Percentiles rank a stretch among this genome's conserved stretches.
Evolutionary conservation across 805 yeast species (phyloP).

Genomic region (Nakazawaea pomicola): DNA sequence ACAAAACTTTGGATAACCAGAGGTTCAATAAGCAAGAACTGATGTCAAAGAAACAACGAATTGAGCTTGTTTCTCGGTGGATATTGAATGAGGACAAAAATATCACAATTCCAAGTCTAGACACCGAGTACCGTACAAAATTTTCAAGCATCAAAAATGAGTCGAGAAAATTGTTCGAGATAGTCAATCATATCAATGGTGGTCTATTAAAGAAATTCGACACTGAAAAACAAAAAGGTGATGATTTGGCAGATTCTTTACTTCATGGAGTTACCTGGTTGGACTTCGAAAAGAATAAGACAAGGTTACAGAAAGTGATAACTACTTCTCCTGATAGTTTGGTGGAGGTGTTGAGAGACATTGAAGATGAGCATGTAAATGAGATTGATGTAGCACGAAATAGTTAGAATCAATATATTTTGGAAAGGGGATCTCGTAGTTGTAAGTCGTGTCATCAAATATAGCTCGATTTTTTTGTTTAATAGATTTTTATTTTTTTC

Average conservation of each 20-base stretch:
- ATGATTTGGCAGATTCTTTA: constrained; percentile 64
- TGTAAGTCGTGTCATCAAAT: no score
- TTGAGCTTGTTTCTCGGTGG: constrained; percentile 24
- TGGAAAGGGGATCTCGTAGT: no score
- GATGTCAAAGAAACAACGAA: constrained; percentile 21
- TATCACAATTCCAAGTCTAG: not conserved
- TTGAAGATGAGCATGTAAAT: constrained; percentile 8
- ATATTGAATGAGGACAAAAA: constrained; percentile 8
- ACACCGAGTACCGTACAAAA: not conserved
- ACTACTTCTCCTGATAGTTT: constrained; percentile 5
- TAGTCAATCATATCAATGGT: constrained; percentile 20
- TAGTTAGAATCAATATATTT: no score
- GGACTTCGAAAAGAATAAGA: constrained; percentile 34
- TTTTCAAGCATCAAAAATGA: constrained; percentile 8
- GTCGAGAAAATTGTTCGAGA: constrained; percentile 23
- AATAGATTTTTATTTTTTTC: not conserved
- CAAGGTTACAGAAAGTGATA: constrained; percentile 5
- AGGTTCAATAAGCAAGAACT: constrained; percentile 2
- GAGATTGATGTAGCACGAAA: no score
- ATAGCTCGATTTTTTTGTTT: no score
- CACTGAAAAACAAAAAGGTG: constrained; percentile 36
- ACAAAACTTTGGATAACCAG: constrained; percentile 7
- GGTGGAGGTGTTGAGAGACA: constrained; percentile 3
- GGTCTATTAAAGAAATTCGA: constrained; percentile 12
- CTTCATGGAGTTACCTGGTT: constrained; percentile 53